Conservation (phyloP, 805 yeast genomes). For the Maudiozyma bulderi region DNA sequence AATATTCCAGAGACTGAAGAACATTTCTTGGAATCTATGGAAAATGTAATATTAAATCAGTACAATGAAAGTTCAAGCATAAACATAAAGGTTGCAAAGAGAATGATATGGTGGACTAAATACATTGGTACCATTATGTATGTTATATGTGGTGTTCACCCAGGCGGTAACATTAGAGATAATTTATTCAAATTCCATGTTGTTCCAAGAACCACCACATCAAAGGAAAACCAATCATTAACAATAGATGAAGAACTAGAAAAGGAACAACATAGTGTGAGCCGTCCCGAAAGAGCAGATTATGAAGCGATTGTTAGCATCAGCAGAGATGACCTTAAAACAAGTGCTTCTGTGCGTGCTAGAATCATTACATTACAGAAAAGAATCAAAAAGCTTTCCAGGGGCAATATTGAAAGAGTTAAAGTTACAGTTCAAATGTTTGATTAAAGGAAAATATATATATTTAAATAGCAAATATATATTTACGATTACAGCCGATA, state of each 20-base stretch:
- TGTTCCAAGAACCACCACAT: conserved; percentile 16
- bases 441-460: conserved; percentile 9
- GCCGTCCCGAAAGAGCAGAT: conserved; percentile 8
- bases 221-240: conserved; percentile 12
- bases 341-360: conserved; percentile 48
- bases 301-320: conserved; percentile 35
- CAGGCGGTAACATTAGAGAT: conserved; percentile 67
- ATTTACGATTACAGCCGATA: background rate
- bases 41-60: conserved; percentile 40
- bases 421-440: conserved; percentile 40
- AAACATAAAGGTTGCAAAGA: conserved; percentile 24
- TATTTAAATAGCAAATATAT: background rate
- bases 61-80: conserved; percentile 26
- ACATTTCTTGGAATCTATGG: conserved; percentile 36
- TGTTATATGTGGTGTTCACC: conserved; percentile 71
- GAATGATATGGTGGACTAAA: conserved; percentile 61
- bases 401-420: conserved; percentile 41
- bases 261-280: background rate
- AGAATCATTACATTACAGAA: conserved; percentile 52
- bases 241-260: conserved; percentile 7
- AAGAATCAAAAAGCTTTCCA: conserved; percentile 47
- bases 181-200: conserved; percentile 41
- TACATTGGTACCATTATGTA: conserved; percentile 66
- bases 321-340: conserved; percentile 45
- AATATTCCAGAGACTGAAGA: conserved; percentile 53